Conservation (phyloP, 1,284 basidiomycete genomes). For the Sphaerobolus stellatus region DNA sequence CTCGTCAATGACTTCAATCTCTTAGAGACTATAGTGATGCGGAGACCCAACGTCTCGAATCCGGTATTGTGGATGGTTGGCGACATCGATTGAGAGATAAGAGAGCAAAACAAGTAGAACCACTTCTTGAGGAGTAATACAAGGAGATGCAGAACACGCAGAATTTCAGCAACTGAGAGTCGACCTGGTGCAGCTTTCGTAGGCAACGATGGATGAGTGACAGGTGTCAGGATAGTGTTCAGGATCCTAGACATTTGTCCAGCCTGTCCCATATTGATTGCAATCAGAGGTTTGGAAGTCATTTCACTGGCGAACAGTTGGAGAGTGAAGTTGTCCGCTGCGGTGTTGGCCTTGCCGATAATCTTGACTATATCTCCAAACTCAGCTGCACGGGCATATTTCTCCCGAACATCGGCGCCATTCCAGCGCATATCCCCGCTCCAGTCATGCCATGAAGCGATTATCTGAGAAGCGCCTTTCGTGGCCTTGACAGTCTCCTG, state of each 20-base stretch:
- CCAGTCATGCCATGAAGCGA: constrained; percentile 96
- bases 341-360: constrained; percentile 75
- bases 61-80: constrained; percentile 93
- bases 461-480: constrained; percentile 78
- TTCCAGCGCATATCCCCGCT: constrained; percentile 85
- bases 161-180: constrained; percentile 84
- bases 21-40: constrained; percentile 75
- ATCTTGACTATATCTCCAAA: constrained; percentile 92
- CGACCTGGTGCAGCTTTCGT: constrained; percentile 90
- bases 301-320: constrained; percentile 67
- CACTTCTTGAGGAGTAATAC: constrained; percentile 71
- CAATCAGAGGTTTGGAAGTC: constrained; percentile 77
- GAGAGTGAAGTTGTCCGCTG: constrained; percentile 82
- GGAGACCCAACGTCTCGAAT: constrained; percentile 84
- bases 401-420: constrained; percentile 62
- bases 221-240: constrained; percentile 84
- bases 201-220: constrained; percentile 86
- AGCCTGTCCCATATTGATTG: constrained; percentile 89
- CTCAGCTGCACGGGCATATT: constrained; percentile 62
- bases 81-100: constrained; percentile 88
- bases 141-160: constrained; percentile 75
- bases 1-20: constrained; percentile 69
- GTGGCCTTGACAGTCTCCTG: constrained; percentile 60
- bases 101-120: constrained; percentile 88
- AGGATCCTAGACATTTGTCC: constrained; percentile 91